Evolutionary conservation across 805 yeast genomes (phyloP).

Genomic region (Lachancea mirantina): DNA sequence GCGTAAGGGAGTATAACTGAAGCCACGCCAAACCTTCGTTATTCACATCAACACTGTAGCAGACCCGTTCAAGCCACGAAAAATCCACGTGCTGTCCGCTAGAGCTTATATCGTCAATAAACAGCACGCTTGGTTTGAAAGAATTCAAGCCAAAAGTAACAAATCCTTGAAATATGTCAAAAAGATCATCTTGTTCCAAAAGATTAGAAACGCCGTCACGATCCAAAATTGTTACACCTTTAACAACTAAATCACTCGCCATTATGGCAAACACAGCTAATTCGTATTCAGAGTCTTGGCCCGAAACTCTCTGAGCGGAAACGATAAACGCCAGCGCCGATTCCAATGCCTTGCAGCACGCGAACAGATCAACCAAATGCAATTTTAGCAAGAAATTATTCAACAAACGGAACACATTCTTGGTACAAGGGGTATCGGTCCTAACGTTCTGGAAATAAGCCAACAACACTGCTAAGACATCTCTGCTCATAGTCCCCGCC

Average conservation of each 20-base stretch:
- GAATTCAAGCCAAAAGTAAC: constrained; percentile 11
- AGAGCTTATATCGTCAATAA: too few species aligned
- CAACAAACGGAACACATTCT: constrained; percentile 35
- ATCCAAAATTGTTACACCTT: constrained; percentile 18
- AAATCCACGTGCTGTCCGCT: too few species aligned
- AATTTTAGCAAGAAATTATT: constrained; percentile 40
- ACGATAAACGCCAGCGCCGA: constrained; percentile 35
- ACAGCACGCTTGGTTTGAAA: too few species aligned
- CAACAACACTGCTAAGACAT: too few species aligned
- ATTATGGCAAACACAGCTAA: constrained; percentile 40
- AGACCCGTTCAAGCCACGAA: too few species aligned
- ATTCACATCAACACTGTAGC: too few species aligned
- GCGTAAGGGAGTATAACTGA: constrained; percentile 12
- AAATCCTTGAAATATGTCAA: constrained; percentile 13
- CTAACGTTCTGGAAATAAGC: constrained; percentile 15
- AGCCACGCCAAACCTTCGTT: too few species aligned
- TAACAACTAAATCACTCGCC: constrained; percentile 35
- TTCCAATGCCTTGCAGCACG: constrained; percentile 34
- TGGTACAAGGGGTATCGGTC: constrained; percentile 28
- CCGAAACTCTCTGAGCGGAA: constrained; percentile 35
- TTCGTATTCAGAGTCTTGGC: constrained; percentile 38
- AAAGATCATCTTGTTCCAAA: constrained; percentile 4
- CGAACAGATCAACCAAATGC: constrained; percentile 35
- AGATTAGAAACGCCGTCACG: constrained; percentile 10
- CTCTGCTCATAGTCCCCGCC: too few species aligned